Base-by-base conservation (phyloP, 176 grass and related monocot genomes). In the Triticum dicoccoides region DNA sequence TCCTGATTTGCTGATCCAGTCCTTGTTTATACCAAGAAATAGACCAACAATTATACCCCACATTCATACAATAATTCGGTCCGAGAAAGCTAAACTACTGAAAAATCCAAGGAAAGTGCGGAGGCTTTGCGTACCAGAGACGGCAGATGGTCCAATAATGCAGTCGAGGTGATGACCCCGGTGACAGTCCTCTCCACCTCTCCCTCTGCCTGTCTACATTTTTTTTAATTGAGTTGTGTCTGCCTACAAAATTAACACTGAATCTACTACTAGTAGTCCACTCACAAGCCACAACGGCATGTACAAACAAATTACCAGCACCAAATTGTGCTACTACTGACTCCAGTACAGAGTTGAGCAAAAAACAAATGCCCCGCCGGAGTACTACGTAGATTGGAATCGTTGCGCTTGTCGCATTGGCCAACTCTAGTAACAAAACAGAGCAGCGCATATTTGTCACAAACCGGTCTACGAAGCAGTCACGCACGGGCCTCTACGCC, bases 361-460 rank as follows among this genome's bases (percentile, higher is more conserved):
- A 61, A 8, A 13, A 9, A 12, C 10, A 8, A 42, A 42, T 7
- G 5, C 12, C 11, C 27, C 12, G 2, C 14, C 14, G 25, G 25
- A 3, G 8, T 14, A 11, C 39, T 41, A 41, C 39, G 9, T 42
- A 23, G n/a, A 32, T 62, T 64, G 80, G 65, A 78, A 8, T 49
- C 77, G 18, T 8, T 56, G 39, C 14, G 38, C n/a, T 76, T 91
- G 89, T 84, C 89, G 61, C 11, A 27, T 69, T 52, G 29, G 8
- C 6, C 18, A 56, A 13, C 10, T 30, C 8, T 18, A 18, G 10
- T 2, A 49, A 47, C 42, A 75, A 49, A 49, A 75, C 41, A 5
- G n/a, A 13, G 11, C 15, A 14, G n/a, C 85, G 32, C 89, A 88
- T 82, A 78, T 71, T 88, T 87, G 89, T 87, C 80, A 87, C 17